Evolutionary conservation across 2,329 filamentous ascomycete genomes (phyloP), one percentile per base, ranked within the genome.

Genomic region (Cladophialophora psammophila): DNA sequence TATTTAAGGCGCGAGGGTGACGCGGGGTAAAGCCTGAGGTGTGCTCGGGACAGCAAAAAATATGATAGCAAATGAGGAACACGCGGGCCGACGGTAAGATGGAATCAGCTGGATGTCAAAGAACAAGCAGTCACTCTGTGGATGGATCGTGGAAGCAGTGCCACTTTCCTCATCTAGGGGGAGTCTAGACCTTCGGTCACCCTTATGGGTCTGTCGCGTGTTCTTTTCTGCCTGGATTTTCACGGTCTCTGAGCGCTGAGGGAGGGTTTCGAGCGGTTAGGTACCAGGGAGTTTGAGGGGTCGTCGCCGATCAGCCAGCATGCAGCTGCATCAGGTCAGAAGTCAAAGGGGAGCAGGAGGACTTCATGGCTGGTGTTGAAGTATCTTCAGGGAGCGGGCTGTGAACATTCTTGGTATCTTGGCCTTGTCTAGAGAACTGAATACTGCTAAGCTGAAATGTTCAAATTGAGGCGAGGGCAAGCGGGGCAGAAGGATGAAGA

Each of bases 251-350:
- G 45, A 50, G 10, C 5, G 18, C 26, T 15, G 45, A 31, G 18
- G 20, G 18, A 50, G 20, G 18, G 9, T 31, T 50, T 50, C 45
- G 20, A 18, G 45, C 12, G 2, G 45, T 13, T 12, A 20, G 62
- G 36, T 13, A 52, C 31, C 42, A 35, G 32, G n/a, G 32, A n/a
- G 15, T 55, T 54, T 36, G 15, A 55, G 57, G 26, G 4, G 15
- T 26, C 31, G 59, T 58, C 59, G 18, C 50, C 53, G 42, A 31
- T 71, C 67, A 70, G 59, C 71, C 69, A 62, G 67, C 71, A 55
- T 70, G 71, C 34, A 72, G 64, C 68, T 69, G 67, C 66, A 72
- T 68, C 45, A 71, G 64, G 59, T 72, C 69, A 50, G 59, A 67
- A 56, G 60, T 68, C 18, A 54, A 65, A 63, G 69, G 34, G 54